Percentiles rank a stretch among this genome's conserved stretches.
phyloP scores from a whole-genome alignment of 345 rosid species.

The Eucalyptus cloeziana region DNA sequence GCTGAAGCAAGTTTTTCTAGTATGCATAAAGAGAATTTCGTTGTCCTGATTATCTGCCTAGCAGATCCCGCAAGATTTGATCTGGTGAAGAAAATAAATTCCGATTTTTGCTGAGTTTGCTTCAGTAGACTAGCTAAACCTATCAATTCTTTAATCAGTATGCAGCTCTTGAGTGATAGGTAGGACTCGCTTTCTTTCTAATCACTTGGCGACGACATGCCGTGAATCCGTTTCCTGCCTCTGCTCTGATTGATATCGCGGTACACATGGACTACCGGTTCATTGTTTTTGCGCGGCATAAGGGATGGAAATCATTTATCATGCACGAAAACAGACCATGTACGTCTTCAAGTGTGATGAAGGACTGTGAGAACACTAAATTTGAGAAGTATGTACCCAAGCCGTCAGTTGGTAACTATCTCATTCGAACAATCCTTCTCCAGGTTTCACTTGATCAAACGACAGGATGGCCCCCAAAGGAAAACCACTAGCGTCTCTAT shows the following conservation, averaged over 20 bases:
- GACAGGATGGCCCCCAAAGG: neutral
- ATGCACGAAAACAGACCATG: neutral
- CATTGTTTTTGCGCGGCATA: neutral
- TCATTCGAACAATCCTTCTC: neutral
- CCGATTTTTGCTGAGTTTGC: neutral
- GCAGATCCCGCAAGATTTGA: neutral
- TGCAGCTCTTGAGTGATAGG: neutral
- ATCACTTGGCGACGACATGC: neutral
- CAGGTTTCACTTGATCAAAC: neutral
- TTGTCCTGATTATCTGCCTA: neutral
- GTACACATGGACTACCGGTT: neutral
- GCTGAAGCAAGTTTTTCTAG: neutral
- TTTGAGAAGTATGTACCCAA: neutral
- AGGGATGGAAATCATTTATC: neutral
- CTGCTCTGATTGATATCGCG: neutral
- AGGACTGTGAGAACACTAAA: neutral
- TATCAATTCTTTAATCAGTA: neutral
- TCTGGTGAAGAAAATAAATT: neutral
- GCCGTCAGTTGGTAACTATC: neutral
- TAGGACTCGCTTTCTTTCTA: neutral
- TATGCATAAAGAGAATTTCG: neutral
- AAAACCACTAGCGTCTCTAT: neutral
- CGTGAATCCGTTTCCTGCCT: neutral
- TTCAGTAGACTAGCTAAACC: neutral
- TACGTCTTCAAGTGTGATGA: neutral